These are phyloP conservation scores for Claviceps capensis DNA, from an alignment of 2,329 filamentous ascomycete species.

Conservation along the genomic window DNA sequence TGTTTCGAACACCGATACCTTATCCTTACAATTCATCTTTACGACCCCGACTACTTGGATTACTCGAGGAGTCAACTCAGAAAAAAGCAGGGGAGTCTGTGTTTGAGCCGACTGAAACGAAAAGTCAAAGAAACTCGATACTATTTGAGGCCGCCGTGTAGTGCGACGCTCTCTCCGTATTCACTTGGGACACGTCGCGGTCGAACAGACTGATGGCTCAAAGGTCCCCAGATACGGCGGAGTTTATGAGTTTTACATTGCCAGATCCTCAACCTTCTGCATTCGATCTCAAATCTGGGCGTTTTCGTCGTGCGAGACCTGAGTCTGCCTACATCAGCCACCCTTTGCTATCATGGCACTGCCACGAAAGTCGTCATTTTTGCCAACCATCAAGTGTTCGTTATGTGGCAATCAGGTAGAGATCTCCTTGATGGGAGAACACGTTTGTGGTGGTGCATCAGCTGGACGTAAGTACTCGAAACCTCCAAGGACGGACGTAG, in stretches of 20 bases:
- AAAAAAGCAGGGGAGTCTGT: too few species aligned
- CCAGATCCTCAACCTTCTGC: background rate
- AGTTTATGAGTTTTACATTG: background rate
- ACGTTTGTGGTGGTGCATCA: conserved; percentile 48
- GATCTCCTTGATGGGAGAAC: conserved; percentile 76
- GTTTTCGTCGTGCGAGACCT: background rate
- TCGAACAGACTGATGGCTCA: background rate
- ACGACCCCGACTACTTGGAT: too few species aligned
- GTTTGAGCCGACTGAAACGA: too few species aligned
- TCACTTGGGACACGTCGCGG: background rate
- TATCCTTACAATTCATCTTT: too few species aligned
- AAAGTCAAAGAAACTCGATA: background rate
- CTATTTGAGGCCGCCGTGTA: background rate
- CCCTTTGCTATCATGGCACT: conserved; percentile 25
- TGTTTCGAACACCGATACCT: too few species aligned
- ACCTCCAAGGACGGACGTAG: too few species aligned
- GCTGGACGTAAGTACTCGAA: conserved; percentile 28
- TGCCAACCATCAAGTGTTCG: conserved; percentile 82
- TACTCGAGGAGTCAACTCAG: too few species aligned
- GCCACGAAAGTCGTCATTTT: conserved; percentile 50
- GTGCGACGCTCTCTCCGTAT: background rate
- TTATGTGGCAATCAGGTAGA: conserved; percentile 65
- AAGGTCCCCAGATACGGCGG: background rate
- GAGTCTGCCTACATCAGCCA: background rate
- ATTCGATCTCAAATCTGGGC: background rate